These are phyloP conservation scores for Puccinia triticina DNA, from an alignment of 1,284 basidiomycete species.

Conservation along the genomic window DNA sequence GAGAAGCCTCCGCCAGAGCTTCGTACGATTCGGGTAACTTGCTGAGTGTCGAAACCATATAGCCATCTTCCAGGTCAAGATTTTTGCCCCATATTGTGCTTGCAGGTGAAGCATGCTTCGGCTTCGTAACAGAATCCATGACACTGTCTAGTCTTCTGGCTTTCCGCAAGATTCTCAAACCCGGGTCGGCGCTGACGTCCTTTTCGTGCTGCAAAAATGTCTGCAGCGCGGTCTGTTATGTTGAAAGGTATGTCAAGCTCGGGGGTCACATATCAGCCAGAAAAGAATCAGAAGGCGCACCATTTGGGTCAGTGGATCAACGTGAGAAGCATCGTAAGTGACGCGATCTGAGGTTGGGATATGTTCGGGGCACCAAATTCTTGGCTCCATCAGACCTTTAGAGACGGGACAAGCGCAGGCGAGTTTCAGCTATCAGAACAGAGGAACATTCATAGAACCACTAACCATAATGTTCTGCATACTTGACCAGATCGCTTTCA, in stretches of 20 bases:
- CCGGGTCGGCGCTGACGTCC: constrained; percentile 35
- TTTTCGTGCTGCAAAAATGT: constrained; percentile 42
- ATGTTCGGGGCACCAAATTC: constrained; percentile 49
- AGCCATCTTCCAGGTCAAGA: constrained; percentile 46
- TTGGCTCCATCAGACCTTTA: constrained; percentile 45
- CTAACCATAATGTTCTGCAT: constrained; percentile 42
- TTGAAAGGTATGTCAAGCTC: constrained; percentile 3
- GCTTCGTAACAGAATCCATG: constrained; percentile 32
- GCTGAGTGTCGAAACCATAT: constrained; percentile 44
- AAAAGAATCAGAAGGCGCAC: neutral
- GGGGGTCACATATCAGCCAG: neutral
- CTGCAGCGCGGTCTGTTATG: constrained; percentile 44
- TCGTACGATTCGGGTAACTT: constrained; percentile 25
- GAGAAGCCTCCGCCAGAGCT: constrained; percentile 2
- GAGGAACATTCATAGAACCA: neutral
- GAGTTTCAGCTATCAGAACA: neutral
- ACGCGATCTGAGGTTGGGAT: constrained; percentile 18
- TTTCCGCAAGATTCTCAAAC: constrained; percentile 42
- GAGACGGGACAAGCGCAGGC: neutral
- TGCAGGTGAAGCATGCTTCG: constrained; percentile 29
- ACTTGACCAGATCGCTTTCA: constrained; percentile 40
- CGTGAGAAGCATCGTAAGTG: constrained; percentile 27
- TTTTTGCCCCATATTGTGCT: constrained; percentile 20
- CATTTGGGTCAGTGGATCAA: constrained; percentile 44
- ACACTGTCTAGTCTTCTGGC: constrained; percentile 48